phyloP scores from a whole-genome alignment of 768 basidiomycete species.

The Amanita polypyramis region DNA sequence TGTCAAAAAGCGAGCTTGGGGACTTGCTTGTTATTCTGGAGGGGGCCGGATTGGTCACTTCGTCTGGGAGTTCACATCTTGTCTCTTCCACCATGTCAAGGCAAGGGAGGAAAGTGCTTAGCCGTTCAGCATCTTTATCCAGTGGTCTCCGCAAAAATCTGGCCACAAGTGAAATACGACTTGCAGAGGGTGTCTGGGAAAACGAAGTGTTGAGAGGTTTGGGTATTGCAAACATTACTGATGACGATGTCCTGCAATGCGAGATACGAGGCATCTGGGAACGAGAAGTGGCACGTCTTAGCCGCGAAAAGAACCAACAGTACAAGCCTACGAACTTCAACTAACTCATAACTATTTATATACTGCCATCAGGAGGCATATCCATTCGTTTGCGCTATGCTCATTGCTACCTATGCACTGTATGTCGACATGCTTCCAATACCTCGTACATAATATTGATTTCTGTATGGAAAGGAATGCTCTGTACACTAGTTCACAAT shows the following conservation, averaged over 20 bases:
- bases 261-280: constrained; percentile 32
- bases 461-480: constrained; percentile 4
- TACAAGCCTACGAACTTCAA: neutral
- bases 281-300: constrained; percentile 35
- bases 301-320: constrained; percentile 29
- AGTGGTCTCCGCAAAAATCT: constrained; percentile 22
- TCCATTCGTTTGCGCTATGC: constrained; percentile 2
- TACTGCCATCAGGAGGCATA: neutral
- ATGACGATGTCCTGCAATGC: constrained; percentile 25
- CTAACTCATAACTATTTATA: neutral
- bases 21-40: constrained; percentile 68
- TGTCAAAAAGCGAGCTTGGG: constrained; percentile 66
- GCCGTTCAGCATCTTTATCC: constrained; percentile 51
- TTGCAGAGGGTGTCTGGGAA: constrained; percentile 51
- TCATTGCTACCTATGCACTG: constrained; percentile 4
- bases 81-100: constrained; percentile 28
- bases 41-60: constrained; percentile 52
- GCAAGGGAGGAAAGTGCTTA: constrained; percentile 40
- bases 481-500: constrained; percentile 4
- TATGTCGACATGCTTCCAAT: constrained; percentile 5
- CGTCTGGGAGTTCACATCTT: constrained; percentile 23
- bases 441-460: constrained; percentile 2
- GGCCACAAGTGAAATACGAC: constrained; percentile 37
- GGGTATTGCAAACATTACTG: constrained; percentile 40
- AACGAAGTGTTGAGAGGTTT: constrained; percentile 68